These are phyloP conservation scores for Hypoxylon cercidicola DNA, from an alignment of 495 filamentous ascomycete species.

Conservation along the genomic window DNA sequence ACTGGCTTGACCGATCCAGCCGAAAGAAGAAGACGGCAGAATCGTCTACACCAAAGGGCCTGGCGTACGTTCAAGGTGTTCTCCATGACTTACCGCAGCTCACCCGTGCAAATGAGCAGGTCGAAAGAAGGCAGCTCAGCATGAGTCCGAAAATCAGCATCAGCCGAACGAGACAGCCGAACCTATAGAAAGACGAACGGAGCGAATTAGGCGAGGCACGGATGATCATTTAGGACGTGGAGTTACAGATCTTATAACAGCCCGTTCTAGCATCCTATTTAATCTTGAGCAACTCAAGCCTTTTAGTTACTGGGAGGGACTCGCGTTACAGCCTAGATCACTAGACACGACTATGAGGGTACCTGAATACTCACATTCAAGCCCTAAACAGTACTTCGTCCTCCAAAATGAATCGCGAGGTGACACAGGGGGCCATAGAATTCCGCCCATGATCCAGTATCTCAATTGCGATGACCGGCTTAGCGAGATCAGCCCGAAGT, in stretches of 20 bases:
- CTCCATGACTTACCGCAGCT: not conserved
- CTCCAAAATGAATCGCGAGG: not conserved
- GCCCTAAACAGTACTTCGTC: not conserved
- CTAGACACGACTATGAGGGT: not conserved
- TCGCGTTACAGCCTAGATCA: slow-evolving; percentile 5
- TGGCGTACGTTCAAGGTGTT: slow-evolving; percentile 39
- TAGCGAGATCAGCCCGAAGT: slow-evolving; percentile 13
- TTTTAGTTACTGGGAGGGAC: slow-evolving; percentile 23
- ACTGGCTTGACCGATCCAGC: slow-evolving; percentile 36
- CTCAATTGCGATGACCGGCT: slow-evolving; percentile 12
- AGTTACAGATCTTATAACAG: slow-evolving; percentile 10
- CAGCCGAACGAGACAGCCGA: not conserved
- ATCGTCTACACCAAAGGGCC: slow-evolving; percentile 46
- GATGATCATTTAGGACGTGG: slow-evolving; percentile 3
- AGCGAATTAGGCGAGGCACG: not conserved
- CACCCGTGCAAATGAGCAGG: slow-evolving; percentile 14
- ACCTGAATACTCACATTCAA: not conserved
- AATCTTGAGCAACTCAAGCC: slow-evolving; percentile 14
- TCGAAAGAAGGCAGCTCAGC: slow-evolving; percentile 31
- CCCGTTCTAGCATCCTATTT: not conserved
- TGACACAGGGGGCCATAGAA: not conserved
- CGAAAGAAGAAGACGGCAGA: slow-evolving; percentile 43
- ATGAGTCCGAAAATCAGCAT: not conserved
- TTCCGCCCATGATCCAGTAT: slow-evolving; percentile 43
- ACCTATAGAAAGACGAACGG: not conserved